Conservation (phyloP, 441 rosid species). For the Melastoma candidum region DNA sequence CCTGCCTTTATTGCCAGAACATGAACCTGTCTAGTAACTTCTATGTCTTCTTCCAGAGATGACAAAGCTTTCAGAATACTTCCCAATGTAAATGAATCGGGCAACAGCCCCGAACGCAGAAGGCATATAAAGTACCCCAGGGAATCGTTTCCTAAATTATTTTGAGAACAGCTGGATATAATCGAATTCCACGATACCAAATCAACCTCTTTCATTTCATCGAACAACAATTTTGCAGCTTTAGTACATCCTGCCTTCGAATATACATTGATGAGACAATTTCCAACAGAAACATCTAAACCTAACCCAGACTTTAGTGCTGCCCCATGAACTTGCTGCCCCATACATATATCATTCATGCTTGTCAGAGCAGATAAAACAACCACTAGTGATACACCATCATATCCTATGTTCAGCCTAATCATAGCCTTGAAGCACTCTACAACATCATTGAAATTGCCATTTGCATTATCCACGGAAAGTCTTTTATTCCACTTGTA, state of each 20-base stretch:
- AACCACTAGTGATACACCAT: conserved; percentile 27
- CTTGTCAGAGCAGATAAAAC: conserved; percentile 27
- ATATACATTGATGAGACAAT: conserved; percentile 32
- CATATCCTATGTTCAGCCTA: conserved; percentile 22
- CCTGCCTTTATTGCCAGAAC: conserved; percentile 28
- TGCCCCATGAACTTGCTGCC: conserved; percentile 31
- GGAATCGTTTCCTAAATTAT: conserved; percentile 24
- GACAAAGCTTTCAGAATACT: conserved; percentile 30
- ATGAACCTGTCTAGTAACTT: conserved; percentile 28
- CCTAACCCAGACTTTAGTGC: conserved; percentile 27
- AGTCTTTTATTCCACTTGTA: conserved; percentile 21
- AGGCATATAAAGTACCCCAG: conserved; percentile 23
- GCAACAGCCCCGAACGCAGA: conserved; percentile 20
- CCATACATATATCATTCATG: conserved; percentile 20
- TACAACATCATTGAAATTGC: conserved; percentile 22
- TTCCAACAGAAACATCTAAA: conserved; percentile 21
- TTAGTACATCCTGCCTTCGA: conserved; percentile 19
- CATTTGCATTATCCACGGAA: conserved; percentile 17
- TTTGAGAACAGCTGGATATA: conserved; percentile 21
- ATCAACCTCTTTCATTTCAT: conserved; percentile 25
- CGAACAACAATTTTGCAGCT: conserved; percentile 21
- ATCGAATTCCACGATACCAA: conserved; percentile 38
- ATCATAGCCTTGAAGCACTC: conserved; percentile 24
- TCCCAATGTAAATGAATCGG: conserved; percentile 30
- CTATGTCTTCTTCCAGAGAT: conserved; percentile 25